phyloP scores from a whole-genome alignment of 495 filamentous ascomycete species.

The Aspergillus nidulans region DNA sequence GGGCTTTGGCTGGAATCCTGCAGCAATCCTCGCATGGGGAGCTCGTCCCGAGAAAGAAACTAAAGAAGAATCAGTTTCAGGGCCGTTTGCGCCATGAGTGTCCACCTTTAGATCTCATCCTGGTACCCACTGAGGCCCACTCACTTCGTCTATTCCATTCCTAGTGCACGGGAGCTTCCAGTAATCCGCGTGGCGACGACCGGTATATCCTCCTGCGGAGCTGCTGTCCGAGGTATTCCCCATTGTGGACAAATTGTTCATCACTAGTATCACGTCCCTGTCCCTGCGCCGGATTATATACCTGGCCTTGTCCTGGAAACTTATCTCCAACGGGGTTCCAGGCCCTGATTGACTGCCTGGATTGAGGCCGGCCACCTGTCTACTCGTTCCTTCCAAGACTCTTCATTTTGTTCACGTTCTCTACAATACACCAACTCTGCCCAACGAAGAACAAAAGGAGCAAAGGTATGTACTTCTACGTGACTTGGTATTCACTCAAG shows the following conservation, averaged over 20 bases:
- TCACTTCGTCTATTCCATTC: constrained; percentile 12
- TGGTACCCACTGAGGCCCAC: constrained; percentile 6
- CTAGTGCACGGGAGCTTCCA: constrained; percentile 15
- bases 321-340: not conserved
- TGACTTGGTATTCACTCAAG: no score
- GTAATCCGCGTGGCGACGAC: constrained; percentile 14
- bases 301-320: not conserved
- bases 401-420: not conserved
- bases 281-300: not conserved
- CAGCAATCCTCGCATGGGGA: constrained; percentile 32
- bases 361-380: not conserved
- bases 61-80: constrained; percentile 19
- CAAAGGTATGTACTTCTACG: not conserved
- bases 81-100: constrained; percentile 29
- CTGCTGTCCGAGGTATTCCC: not conserved
- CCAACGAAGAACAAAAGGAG: not conserved
- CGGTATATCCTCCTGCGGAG: constrained; percentile 9
- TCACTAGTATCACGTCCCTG: constrained; percentile 1
- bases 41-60: constrained; percentile 21
- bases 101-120: constrained; percentile 24
- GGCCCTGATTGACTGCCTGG: not conserved
- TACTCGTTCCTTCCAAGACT: not conserved
- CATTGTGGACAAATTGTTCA: not conserved
- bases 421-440: not conserved
- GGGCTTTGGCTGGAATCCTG: constrained; percentile 27